A percentile compares a stretch with the other conserved stretches of the same genome.
phyloP scores from a whole-genome alignment of 2,329 filamentous ascomycete species.

The Cladosporium sp. region DNA sequence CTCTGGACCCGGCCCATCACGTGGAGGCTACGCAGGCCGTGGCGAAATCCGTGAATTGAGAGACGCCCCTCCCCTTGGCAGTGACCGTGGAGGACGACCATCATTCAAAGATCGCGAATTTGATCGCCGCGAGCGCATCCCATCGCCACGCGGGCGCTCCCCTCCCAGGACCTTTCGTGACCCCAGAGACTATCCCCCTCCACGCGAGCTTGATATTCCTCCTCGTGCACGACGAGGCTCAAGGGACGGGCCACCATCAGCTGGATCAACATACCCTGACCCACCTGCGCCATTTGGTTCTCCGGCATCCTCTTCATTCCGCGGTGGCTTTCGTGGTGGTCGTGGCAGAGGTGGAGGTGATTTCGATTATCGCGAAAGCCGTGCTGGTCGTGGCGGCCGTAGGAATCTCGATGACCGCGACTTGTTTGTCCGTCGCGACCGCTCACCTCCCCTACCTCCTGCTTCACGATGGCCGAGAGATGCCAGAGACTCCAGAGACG shows the following conservation, averaged over 20 bases:
- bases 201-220: constrained; percentile 62
- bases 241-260: constrained; percentile 68
- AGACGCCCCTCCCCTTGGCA: constrained; percentile 55
- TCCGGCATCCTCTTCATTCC: constrained; percentile 44
- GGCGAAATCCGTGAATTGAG: constrained; percentile 35
- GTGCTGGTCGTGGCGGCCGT: constrained; percentile 45
- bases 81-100: constrained; percentile 61
- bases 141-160: constrained; percentile 61
- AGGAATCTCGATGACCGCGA: constrained; percentile 48
- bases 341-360: constrained; percentile 47
- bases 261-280: constrained; percentile 67
- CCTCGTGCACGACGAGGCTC: constrained; percentile 65
- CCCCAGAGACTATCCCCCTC: constrained; percentile 55
- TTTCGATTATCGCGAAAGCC: constrained; percentile 47
- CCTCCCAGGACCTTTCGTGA: constrained; percentile 57
- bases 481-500: neutral
- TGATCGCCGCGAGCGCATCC: constrained; percentile 55
- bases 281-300: constrained; percentile 49
- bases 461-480: constrained; percentile 46
- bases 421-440: constrained; percentile 54
- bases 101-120: constrained; percentile 49
- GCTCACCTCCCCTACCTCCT: constrained; percentile 36
- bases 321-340: constrained; percentile 49
- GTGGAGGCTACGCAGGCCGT: constrained; percentile 9
- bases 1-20: constrained; percentile 55